Conservation (phyloP, 2,329 filamentous ascomycete genomes). For the Beauveria medogensis region DNA sequence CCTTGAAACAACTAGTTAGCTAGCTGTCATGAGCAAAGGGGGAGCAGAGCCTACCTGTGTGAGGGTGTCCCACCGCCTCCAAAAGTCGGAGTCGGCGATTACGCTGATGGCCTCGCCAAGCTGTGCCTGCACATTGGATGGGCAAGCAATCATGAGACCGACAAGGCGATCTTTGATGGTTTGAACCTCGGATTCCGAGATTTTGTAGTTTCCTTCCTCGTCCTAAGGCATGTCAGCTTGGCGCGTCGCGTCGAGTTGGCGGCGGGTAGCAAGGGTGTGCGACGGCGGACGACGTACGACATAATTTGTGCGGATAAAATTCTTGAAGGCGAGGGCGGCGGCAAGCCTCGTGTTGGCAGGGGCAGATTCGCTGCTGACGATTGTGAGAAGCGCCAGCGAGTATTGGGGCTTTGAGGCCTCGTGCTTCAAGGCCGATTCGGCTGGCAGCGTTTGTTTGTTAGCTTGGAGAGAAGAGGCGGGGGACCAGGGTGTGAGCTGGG, state of each 20-base stretch:
- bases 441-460: constrained; percentile 43
- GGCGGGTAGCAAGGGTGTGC: neutral
- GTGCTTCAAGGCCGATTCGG: constrained; percentile 69
- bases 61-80: constrained; percentile 90
- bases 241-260: constrained; percentile 2
- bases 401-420: constrained; percentile 81
- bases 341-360: constrained; percentile 75
- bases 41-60: constrained; percentile 53
- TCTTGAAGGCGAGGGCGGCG: constrained; percentile 93
- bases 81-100: constrained; percentile 97
- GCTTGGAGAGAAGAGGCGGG: constrained; percentile 23
- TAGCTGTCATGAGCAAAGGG: neutral
- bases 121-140: constrained; percentile 80
- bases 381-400: constrained; percentile 80
- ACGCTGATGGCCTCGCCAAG: constrained; percentile 94
- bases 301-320: constrained; percentile 93
- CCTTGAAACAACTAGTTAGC: constrained; percentile 34
- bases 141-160: constrained; percentile 91
- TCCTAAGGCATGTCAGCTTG: constrained; percentile 43
- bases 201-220: constrained; percentile 88
- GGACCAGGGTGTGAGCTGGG: constrained; percentile 15
- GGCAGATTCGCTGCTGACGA: constrained; percentile 68
- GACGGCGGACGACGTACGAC: constrained; percentile 46
- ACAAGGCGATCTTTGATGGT: constrained; percentile 95
- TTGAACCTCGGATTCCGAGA: constrained; percentile 70